Base-by-base conservation (phyloP, 2,329 filamentous ascomycete genomes). In the Alternaria tenuissima region DNA sequence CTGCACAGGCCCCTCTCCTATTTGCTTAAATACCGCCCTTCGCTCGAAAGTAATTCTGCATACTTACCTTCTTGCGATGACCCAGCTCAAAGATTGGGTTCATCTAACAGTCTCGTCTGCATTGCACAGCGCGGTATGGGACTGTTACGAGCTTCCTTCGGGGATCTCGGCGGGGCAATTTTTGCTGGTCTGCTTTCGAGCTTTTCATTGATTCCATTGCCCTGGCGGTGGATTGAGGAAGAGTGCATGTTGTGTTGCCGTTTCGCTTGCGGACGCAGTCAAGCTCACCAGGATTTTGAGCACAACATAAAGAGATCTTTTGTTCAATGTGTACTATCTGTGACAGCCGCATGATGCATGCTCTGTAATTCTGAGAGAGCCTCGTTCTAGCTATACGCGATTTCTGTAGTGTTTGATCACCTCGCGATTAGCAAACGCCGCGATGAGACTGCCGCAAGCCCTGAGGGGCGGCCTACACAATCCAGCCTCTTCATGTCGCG, bases 51-150 rank as follows among this genome's bases (percentile, higher is more conserved):
- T 30, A 20, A 5, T 24, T 30, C 26, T 8, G 8, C 65, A 70
- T 71, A 71, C 68, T 71, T 71, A 77, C 75, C 75, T 77, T 77
- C 68, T 75, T 70, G 71, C 65, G 71, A 71, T 64, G 61, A 55
- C 68, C 63, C 65, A 64, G 75, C 65, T 76, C 75, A 77, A 65
- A 68, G 66, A 66, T 70, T 63, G 64, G 66, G 70, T 65, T 61
- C 61, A 62, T 71, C 72, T 70, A 68, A 63, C 58, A 64, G 68
- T 65, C 66, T 71, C 66, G 67, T 69, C 74, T 78, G 68, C 75
- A 78, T 77, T 76, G 76, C 74, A 78, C 76, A 77, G 66, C 74
- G 75, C 66, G 75, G 76, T 66, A 71, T 66, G 66, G 74, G 69
- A 64, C 59, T 63, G 66, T 64, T 68, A 69, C 71, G 72, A 74